Percentiles rank a stretch among this genome's conserved stretches.
Evolutionary conservation across 306 rosid genomes (phyloP).

Genomic region (Cucurbita argyrosperma): DNA sequence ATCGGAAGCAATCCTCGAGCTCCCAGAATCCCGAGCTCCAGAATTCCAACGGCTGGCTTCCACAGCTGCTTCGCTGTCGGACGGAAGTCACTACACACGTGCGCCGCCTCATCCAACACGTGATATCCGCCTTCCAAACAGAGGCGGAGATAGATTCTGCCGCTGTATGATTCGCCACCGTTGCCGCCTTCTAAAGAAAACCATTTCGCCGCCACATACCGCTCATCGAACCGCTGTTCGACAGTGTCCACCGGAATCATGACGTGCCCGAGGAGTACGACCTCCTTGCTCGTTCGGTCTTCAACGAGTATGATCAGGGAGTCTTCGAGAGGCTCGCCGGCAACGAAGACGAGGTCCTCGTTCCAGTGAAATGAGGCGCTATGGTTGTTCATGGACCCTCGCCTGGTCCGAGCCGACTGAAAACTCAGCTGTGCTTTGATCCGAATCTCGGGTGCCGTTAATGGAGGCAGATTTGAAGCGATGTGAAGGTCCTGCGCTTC

Average conservation of each 20-base stretch:
- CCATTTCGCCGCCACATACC: constrained; percentile 83
- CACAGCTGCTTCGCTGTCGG: constrained; percentile 86
- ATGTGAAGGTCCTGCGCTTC: constrained; percentile 46
- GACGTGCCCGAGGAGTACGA: constrained; percentile 43
- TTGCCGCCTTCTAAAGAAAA: constrained; percentile 22
- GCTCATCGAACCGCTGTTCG: constrained; percentile 81
- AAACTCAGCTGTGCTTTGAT: constrained; percentile 56
- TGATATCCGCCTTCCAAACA: constrained; percentile 93
- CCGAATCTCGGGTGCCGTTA: constrained; percentile 73
- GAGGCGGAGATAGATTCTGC: constrained; percentile 58
- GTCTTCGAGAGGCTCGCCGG: constrained; percentile 87
- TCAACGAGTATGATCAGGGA: constrained; percentile 48
- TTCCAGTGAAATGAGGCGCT: constrained; percentile 67
- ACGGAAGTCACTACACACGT: constrained; percentile 86
- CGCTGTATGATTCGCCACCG: constrained; percentile 42
- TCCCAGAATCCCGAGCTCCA: constrained; percentile 87
- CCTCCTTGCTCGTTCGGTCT: constrained; percentile 60
- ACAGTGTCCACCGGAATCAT: constrained; percentile 42
- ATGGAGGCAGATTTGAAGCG: constrained; percentile 66
- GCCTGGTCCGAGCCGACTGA: constrained; percentile 53
- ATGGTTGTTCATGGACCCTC: constrained; percentile 75
- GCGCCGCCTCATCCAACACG: constrained; percentile 98
- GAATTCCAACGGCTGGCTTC: constrained; percentile 73
- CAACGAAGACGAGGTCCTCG: constrained; percentile 78
- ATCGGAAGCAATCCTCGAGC: constrained; percentile 67